Evolutionary conservation across 345 rosid species (phyloP).

Genomic region (Ceriops zippeliana): DNA sequence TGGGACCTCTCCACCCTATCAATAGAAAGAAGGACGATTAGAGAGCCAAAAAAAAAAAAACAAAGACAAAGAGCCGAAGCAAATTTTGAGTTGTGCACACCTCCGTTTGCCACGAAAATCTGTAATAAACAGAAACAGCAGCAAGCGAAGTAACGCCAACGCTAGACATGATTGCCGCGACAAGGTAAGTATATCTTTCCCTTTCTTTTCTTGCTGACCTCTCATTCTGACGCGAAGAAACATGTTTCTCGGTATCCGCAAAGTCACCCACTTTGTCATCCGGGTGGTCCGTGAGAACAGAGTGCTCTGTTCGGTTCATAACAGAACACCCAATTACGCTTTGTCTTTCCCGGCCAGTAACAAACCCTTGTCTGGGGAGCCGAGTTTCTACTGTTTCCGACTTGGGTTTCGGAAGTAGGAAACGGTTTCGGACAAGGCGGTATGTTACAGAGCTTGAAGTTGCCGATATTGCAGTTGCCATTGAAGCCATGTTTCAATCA

Average conservation of each 20-base stretch:
- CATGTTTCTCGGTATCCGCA: neutral
- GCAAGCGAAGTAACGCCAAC: slow-evolving; percentile 84
- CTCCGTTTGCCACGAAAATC: slow-evolving; percentile 93
- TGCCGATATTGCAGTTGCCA: slow-evolving; percentile 3
- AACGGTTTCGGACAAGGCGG: neutral
- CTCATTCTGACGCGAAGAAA: slow-evolving; percentile 39
- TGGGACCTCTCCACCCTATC: slow-evolving; percentile 71
- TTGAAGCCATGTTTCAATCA: too few relatives aligned
- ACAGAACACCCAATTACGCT: slow-evolving; percentile 8
- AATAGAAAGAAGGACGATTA: neutral
- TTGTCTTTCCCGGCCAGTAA: slow-evolving; percentile 6
- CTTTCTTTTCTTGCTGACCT: slow-evolving; percentile 59
- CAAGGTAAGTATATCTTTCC: slow-evolving; percentile 71
- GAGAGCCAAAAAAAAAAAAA: too few relatives aligned
- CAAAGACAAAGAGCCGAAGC: too few relatives aligned
- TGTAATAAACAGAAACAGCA: slow-evolving; percentile 71
- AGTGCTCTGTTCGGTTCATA: slow-evolving; percentile 13
- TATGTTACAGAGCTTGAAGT: slow-evolving; percentile 10
- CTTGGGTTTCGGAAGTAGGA: slow-evolving; percentile 2
- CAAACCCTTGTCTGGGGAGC: neutral
- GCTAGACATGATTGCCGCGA: slow-evolving; percentile 88
- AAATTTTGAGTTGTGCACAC: slow-evolving; percentile 23
- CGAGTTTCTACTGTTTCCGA: neutral
- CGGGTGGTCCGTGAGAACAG: neutral
- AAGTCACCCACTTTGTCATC: neutral